These are phyloP conservation scores for Rhizoclosmatium sp. DNA, from an alignment of 192 early-diverging fungal species.

Conservation along the genomic window DNA sequence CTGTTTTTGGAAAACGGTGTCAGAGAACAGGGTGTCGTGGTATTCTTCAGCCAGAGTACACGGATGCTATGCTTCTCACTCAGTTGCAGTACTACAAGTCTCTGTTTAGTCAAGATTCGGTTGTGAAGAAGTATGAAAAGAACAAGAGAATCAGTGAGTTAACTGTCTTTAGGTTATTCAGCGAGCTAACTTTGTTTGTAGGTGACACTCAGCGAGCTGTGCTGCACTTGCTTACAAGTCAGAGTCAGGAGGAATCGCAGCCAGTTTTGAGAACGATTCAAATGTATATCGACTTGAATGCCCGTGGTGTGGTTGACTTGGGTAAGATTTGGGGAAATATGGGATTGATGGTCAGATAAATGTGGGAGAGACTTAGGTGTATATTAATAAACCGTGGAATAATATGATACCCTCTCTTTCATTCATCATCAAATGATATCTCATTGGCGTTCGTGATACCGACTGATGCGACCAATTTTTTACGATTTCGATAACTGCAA, in stretches of 20 bases:
- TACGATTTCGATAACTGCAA: too few species aligned
- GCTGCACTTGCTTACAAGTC: constrained; percentile 16
- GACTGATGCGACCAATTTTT: too few species aligned
- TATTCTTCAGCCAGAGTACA: constrained; percentile 70
- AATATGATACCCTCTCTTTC: too few species aligned
- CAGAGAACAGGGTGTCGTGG: constrained; percentile 73
- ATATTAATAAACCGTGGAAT: too few species aligned
- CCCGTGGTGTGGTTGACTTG: constrained; percentile 78
- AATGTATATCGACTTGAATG: constrained; percentile 76
- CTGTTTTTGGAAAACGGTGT: constrained; percentile 77
- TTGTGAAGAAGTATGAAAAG: constrained; percentile 8
- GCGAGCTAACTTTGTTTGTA: not conserved
- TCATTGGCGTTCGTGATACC: too few species aligned
- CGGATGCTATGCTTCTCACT: constrained; percentile 78
- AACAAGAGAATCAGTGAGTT: constrained; percentile 10
- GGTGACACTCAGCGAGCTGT: not conserved
- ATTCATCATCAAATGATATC: too few species aligned
- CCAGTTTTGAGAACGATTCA: constrained; percentile 62
- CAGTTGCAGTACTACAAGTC: constrained; percentile 82
- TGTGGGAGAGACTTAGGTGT: not conserved
- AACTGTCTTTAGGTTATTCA: not conserved
- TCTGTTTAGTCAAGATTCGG: constrained; percentile 67
- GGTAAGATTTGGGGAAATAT: constrained; percentile 61
- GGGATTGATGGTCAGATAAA: constrained; percentile 1
- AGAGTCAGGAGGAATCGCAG: constrained; percentile 51